phyloP scores from a whole-genome alignment of 2,329 filamentous ascomycete genomes.

The Fusarium austroafricanum region DNA sequence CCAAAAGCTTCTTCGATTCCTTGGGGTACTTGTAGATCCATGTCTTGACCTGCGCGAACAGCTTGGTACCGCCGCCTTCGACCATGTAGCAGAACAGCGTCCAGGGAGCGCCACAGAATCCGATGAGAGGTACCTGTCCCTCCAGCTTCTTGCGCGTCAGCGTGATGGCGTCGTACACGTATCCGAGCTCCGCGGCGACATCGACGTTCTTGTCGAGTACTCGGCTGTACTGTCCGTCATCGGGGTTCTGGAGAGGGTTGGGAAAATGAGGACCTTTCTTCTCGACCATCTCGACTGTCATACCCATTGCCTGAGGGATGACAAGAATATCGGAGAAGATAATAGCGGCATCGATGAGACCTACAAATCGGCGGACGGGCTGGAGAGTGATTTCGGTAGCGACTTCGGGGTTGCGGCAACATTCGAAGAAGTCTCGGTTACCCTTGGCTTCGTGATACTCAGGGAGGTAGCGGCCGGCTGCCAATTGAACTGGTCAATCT shows the following conservation, averaged over 20 bases:
- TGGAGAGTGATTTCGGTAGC: constrained; percentile 94
- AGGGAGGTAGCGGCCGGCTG: constrained; percentile 95
- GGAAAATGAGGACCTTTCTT: constrained; percentile 98
- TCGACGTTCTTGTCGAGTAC: constrained; percentile 84
- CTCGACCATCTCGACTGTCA: constrained; percentile 98
- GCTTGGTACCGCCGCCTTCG: constrained; percentile 93
- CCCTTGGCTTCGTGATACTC: constrained; percentile 98
- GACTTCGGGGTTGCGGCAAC: constrained; percentile 92
- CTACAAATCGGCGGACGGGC: constrained; percentile 90
- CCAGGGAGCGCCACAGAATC: constrained; percentile 97
- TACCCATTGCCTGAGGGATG: constrained; percentile 96
- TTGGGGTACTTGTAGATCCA: constrained; percentile 94
- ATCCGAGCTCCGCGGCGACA: constrained; percentile 85
- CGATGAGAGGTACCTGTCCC: constrained; percentile 91
- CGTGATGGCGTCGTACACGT: constrained; percentile 96
- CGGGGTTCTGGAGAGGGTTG: constrained; percentile 79
- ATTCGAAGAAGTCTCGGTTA: constrained; percentile 93
- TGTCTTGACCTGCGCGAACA: constrained; percentile 94
- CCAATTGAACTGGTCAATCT: constrained; percentile 19
- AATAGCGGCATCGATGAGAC: constrained; percentile 94
- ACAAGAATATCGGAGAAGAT: constrained; percentile 99
- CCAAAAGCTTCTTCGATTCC: constrained; percentile 82
- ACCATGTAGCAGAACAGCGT: constrained; percentile 99
- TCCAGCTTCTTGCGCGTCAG: constrained; percentile 88
- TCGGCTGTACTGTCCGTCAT: constrained; percentile 84